Evolutionary conservation across 257 asterid genomes (phyloP), one percentile per base, ranked within the genome.

Genomic region (Ophiorrhiza pumila): DNA sequence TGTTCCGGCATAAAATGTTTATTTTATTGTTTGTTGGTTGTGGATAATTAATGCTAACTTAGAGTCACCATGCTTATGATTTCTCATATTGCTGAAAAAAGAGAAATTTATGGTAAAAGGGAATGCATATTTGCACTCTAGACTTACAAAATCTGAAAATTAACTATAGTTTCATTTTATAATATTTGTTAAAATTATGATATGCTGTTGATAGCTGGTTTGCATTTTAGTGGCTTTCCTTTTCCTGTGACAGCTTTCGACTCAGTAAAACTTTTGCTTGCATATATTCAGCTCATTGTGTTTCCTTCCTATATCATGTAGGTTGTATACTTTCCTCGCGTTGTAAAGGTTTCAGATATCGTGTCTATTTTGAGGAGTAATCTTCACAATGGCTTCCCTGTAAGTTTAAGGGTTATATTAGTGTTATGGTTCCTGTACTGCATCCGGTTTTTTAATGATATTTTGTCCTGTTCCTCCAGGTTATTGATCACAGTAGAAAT

Each of bases 321-420:
- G 98, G 97, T 90, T 81, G 90, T 90, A 79, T 90, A 86, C 81
- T 90, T 95, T 63, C 97, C 97, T 59, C 96, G 99, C 60, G 87
- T 92, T 43, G 96, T 87, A 76, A 92, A 92, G 86, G 97, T 92
- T 80, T 86, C 80, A n/a, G 99, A 95, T 72, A 80, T 78, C 61
- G 90, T 89, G 69, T 90, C 97, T 69, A 87, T 92, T 73, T 83
- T 95, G 88, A 89, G 93, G 87, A 85, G 98, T 81, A 92, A 90
- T 82, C 78, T 80, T 79, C 98, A 95, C 83, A 92, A 92, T 62
- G 99, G 99, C 46, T 95, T 87, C 76, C 98, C 99, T 55, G 99
- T 95, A 88, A 87, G 97, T 81, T 80, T 46, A 68, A 25, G 64
- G 29, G 2, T 23, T 76, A 25, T 39, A 68, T 25, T 39, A 46